Percentiles rank a stretch among this genome's conserved stretches.
phyloP scores from a whole-genome alignment of 805 yeast species.

The Ogataea nitratoaversa region DNA sequence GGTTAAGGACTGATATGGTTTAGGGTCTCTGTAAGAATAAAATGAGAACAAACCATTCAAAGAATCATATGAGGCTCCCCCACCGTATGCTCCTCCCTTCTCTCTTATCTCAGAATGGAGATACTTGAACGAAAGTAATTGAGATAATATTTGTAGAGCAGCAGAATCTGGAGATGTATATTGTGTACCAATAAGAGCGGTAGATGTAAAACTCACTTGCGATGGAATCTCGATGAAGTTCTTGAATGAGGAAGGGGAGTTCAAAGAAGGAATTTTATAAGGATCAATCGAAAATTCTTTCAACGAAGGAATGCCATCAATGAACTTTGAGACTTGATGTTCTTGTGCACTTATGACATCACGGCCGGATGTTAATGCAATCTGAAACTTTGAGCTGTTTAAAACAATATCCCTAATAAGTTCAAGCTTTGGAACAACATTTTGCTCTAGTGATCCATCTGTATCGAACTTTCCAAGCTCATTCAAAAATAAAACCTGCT shows the following conservation, averaged over 20 bases:
- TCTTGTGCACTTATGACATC: conserved; percentile 36
- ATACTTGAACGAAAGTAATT: conserved; percentile 73
- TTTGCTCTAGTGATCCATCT: conserved; percentile 44
- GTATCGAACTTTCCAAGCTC: conserved; percentile 52
- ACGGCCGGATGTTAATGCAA: conserved; percentile 58
- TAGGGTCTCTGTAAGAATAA: conserved; percentile 94
- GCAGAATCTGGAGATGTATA: conserved; percentile 78
- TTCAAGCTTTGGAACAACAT: conserved; percentile 61
- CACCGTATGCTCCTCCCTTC: conserved; percentile 97
- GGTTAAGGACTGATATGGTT: conserved; percentile 63
- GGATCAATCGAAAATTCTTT: conserved; percentile 8
- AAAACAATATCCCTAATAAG: conserved; percentile 45
- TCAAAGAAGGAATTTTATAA: conserved; percentile 7
- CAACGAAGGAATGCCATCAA: conserved; percentile 8
- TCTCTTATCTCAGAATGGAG: conserved; percentile 89
- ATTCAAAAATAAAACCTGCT: conserved; percentile 68
- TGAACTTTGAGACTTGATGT: conserved; percentile 31
- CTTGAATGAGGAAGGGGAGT: conserved; percentile 15
- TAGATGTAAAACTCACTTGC: conserved; percentile 81
- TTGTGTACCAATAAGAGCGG: conserved; percentile 60
- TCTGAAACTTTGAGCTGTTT: conserved; percentile 40
- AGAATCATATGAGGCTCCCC: conserved; percentile 83
- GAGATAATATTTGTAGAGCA: conserved; percentile 75
- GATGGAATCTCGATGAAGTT: conserved; percentile 71
- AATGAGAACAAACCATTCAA: conserved; percentile 74